A percentile compares a stretch with the other conserved stretches of the same genome.
These are phyloP conservation scores for Climacium dendroides DNA, from an alignment of 225 moss, liverwort and hornwort species.

Conservation along the genomic window DNA sequence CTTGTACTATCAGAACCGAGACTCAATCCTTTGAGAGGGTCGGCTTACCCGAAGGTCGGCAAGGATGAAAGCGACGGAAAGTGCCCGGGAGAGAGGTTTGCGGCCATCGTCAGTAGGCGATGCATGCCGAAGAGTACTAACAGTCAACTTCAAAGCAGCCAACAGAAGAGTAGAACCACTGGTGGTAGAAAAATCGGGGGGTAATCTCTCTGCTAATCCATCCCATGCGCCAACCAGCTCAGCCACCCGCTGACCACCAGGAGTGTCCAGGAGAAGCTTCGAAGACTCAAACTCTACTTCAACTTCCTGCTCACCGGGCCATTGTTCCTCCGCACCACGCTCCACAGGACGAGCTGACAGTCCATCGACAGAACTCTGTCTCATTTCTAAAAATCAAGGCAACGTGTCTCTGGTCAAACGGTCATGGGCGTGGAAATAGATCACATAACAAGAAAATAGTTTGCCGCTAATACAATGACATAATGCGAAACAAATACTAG, in stretches of 20 bases:
- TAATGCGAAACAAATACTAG: background rate
- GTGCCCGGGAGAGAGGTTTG: constrained; percentile 58
- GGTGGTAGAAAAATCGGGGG: constrained; percentile 46
- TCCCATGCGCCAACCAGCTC: constrained; percentile 94
- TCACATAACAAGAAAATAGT: background rate
- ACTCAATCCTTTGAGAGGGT: background rate
- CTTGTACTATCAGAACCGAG: background rate
- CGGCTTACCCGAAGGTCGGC: constrained; percentile 73
- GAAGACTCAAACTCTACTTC: constrained; percentile 21
- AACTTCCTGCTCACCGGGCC: constrained; percentile 11
- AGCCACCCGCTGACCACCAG: constrained; percentile 77
- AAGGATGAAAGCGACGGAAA: constrained; percentile 77
- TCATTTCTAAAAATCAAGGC: background rate
- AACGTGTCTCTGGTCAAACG: background rate
- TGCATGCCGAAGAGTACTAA: constrained; percentile 52
- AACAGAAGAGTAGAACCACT: constrained; percentile 60
- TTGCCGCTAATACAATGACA: background rate
- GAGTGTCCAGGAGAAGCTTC: constrained; percentile 46
- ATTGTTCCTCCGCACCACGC: constrained; percentile 5
- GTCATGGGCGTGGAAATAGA: background rate
- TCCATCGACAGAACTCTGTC: constrained; percentile 5
- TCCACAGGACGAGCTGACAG: constrained; percentile 5
- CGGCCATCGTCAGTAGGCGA: constrained; percentile 59
- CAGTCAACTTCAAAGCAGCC: constrained; percentile 65
- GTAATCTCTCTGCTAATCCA: constrained; percentile 61